Conservation (phyloP, 768 basidiomycete genomes). For the Kwoniella shandongensis region DNA sequence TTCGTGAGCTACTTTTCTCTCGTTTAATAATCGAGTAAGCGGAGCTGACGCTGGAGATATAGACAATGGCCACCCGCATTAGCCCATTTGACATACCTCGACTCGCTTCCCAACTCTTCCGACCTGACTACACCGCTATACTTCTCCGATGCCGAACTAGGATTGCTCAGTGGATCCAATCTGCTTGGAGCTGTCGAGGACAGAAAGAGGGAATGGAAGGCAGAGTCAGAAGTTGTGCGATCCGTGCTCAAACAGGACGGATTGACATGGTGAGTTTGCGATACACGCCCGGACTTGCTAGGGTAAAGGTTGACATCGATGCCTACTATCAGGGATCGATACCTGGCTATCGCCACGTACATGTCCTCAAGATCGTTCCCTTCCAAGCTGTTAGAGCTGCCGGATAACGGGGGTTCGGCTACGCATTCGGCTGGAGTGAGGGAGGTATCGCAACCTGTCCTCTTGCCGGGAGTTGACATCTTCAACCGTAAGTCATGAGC, state of each 20-base stretch:
- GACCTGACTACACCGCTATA: slow-evolving; percentile 71
- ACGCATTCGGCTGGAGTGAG: slow-evolving; percentile 23
- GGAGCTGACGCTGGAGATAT: slow-evolving; percentile 2
- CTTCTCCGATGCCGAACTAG: slow-evolving; percentile 66
- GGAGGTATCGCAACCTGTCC: slow-evolving; percentile 62
- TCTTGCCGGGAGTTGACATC: slow-evolving; percentile 82
- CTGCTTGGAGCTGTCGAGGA: slow-evolving; percentile 74
- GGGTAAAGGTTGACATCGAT: slow-evolving; percentile 1
- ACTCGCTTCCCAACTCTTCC: slow-evolving; percentile 63
- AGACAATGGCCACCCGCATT: slow-evolving; percentile 28
- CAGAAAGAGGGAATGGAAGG: slow-evolving; percentile 63
- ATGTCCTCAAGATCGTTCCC: slow-evolving; percentile 88
- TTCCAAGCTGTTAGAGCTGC: slow-evolving; percentile 68
- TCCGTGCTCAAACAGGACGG: slow-evolving; percentile 53
- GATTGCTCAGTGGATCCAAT: slow-evolving; percentile 73
- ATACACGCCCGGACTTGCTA: not conserved
- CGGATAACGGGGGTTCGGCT: slow-evolving; percentile 56
- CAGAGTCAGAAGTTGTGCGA: slow-evolving; percentile 65
- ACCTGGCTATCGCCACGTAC: slow-evolving; percentile 70
- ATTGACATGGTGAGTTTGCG: slow-evolving; percentile 66
- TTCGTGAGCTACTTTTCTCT: not conserved
- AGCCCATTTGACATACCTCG: slow-evolving; percentile 62
- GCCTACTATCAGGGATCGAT: slow-evolving; percentile 65
- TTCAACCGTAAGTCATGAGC: slow-evolving; percentile 62
- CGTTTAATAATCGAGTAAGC: not conserved